Percentiles rank a stretch among this genome's conserved stretches.
Conservation (phyloP, 139 green algal species). For the Asterochloris sp. region DNA sequence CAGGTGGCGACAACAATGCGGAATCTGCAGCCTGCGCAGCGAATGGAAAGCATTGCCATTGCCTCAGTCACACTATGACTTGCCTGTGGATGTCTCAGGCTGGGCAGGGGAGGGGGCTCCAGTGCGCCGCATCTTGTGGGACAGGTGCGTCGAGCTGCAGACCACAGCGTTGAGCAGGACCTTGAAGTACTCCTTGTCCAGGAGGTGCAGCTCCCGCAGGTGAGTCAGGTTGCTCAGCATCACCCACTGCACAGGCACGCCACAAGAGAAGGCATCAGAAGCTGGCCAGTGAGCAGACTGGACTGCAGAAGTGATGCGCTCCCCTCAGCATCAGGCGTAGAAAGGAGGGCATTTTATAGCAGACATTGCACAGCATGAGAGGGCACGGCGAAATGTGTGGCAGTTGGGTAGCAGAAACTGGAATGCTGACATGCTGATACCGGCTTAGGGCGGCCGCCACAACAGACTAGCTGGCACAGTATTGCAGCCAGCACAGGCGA, state of each 20-base stretch:
- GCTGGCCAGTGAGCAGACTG: too few relatives aligned
- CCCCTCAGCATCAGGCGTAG: too few relatives aligned
- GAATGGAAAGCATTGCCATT: neutral
- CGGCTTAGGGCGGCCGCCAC: too few relatives aligned
- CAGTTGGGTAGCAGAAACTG: too few relatives aligned
- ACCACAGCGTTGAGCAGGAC: slow-evolving; percentile 49
- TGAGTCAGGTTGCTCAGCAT: slow-evolving; percentile 6
- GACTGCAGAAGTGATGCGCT: too few relatives aligned
- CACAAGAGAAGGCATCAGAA: neutral
- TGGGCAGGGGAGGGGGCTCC: neutral
- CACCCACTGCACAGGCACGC: neutral
- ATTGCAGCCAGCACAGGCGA: too few relatives aligned
- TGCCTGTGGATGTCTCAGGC: too few relatives aligned
- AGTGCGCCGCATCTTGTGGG: slow-evolving; percentile 21
- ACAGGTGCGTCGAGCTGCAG: neutral
- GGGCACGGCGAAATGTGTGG: too few relatives aligned
- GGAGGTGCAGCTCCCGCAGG: slow-evolving; percentile 38
- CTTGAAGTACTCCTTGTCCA: slow-evolving; percentile 50
- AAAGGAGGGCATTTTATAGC: too few relatives aligned
- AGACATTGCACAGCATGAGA: too few relatives aligned
- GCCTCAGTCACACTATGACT: neutral
- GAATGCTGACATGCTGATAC: too few relatives aligned
- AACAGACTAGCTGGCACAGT: too few relatives aligned
- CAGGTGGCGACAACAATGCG: neutral
- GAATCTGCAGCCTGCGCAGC: neutral